Percentiles rank a stretch among this genome's conserved stretches.
Evolutionary conservation across 139 green algal species (phyloP).

Genomic region (Ettlia oleoabundans): DNA sequence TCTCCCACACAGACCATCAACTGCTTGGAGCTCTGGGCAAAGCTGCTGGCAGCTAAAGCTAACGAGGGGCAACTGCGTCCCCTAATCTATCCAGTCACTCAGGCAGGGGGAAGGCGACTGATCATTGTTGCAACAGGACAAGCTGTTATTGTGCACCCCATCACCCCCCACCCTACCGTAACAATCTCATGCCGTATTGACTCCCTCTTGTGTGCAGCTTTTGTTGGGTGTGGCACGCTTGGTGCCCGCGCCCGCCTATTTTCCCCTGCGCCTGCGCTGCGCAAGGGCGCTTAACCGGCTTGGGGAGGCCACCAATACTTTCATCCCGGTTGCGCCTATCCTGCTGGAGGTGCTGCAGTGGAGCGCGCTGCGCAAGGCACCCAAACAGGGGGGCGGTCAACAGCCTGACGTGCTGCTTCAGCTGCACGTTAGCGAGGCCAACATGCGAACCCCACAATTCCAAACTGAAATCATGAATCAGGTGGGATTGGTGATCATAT

Average conservation of each 20-base stretch:
- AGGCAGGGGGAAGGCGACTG: neutral
- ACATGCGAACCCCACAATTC: slow-evolving; percentile 62
- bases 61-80: slow-evolving; percentile 70
- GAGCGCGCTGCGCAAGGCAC: slow-evolving; percentile 60
- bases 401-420: slow-evolving; percentile 56
- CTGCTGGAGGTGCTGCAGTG: slow-evolving; percentile 89
- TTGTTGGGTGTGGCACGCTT: slow-evolving; percentile 80
- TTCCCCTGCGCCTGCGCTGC: slow-evolving; percentile 87
- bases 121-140: neutral
- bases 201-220: slow-evolving; percentile 52
- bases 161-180: too few relatives aligned
- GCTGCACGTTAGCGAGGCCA: slow-evolving; percentile 45
- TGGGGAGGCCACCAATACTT: slow-evolving; percentile 62
- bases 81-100: slow-evolving; percentile 88
- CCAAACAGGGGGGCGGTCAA: slow-evolving; percentile 34
- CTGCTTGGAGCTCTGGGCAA: slow-evolving; percentile 92
- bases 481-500: neutral
- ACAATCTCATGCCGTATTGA: neutral
- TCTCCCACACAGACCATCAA: slow-evolving; percentile 70
- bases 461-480: slow-evolving; percentile 80
- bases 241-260: slow-evolving; percentile 90
- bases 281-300: slow-evolving; percentile 61
- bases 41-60: slow-evolving; percentile 57
- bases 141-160: too few relatives aligned
- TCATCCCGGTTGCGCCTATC: slow-evolving; percentile 81